These are phyloP conservation scores for Rhodotorula glutinis DNA, from an alignment of 1,284 basidiomycete genomes.

Conservation along the genomic window DNA sequence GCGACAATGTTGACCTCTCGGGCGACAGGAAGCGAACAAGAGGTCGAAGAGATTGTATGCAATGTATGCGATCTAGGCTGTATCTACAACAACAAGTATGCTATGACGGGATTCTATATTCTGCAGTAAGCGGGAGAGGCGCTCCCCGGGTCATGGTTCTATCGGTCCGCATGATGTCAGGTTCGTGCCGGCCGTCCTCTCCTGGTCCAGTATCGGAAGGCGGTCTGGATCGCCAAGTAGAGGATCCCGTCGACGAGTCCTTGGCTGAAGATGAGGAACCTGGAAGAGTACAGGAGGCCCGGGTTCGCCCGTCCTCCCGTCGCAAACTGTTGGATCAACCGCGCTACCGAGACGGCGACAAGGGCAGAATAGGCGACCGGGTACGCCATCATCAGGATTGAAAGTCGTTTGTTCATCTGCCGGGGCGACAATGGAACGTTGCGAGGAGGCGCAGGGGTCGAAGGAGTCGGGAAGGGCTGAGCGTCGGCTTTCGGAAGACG, in stretches of 20 bases:
- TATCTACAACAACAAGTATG: not conserved
- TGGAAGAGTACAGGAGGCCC: not conserved
- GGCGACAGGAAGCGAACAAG: not conserved
- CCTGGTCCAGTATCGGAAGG: conserved; percentile 4
- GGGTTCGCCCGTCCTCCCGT: not conserved
- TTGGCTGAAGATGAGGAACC: conserved; percentile 6
- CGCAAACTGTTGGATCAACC: conserved; percentile 15
- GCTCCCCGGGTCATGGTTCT: too few relatives aligned
- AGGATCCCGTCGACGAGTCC: conserved; percentile 12
- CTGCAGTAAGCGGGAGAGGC: too few relatives aligned
- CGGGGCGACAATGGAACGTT: conserved; percentile 8
- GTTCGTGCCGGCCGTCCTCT: not conserved
- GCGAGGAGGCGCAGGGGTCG: not conserved
- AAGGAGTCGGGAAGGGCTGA: not conserved
- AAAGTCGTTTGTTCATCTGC: conserved; percentile 28
- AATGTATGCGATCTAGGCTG: not conserved
- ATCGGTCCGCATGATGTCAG: too few relatives aligned
- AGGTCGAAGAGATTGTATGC: not conserved
- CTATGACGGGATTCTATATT: not conserved
- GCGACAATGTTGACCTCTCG: too few relatives aligned
- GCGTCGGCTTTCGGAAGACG: not conserved
- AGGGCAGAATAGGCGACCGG: conserved; percentile 28
- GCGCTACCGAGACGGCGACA: conserved; percentile 28
- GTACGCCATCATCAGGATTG: conserved; percentile 25
- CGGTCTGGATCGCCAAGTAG: not conserved